phyloP scores from a whole-genome alignment of 75 land plant genomes.

The Azolla pinnata region DNA sequence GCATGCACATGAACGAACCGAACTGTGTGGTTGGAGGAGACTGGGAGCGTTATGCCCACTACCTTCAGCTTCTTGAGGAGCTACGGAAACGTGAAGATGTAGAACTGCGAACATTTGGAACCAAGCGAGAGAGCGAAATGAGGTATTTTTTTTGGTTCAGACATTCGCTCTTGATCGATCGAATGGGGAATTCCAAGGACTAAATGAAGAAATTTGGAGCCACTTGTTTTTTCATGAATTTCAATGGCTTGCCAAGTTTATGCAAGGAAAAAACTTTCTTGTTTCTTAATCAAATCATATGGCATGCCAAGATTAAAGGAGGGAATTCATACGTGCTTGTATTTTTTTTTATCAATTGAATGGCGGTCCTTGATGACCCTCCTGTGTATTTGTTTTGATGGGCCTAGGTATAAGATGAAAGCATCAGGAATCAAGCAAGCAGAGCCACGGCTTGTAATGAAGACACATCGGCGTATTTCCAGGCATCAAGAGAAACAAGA shows the following conservation, averaged over 20 bases:
- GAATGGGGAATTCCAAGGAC: background rate
- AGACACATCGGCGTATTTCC: constrained; percentile 70
- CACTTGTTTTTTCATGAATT: no score
- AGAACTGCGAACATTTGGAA: constrained; percentile 75
- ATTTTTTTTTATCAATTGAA: constrained; percentile 1
- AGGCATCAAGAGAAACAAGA: constrained; percentile 61
- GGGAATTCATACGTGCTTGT: background rate
- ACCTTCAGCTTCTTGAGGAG: constrained; percentile 83
- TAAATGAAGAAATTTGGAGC: background rate
- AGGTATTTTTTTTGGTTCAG: constrained; percentile 39
- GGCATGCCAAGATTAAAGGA: no score
- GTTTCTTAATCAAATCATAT: no score
- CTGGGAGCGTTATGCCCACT: constrained; percentile 90
- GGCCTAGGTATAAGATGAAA: constrained; percentile 59
- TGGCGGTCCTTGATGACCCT: background rate
- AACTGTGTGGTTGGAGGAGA: constrained; percentile 70
- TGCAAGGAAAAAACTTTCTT: no score
- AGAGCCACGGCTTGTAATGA: constrained; percentile 63
- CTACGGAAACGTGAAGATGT: constrained; percentile 75
- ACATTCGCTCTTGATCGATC: background rate
- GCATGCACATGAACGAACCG: constrained; percentile 81
- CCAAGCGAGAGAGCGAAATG: constrained; percentile 78
- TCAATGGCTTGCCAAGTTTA: no score
- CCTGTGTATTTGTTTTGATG: constrained; percentile 1
- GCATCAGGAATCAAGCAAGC: constrained; percentile 73